These are phyloP conservation scores for Endogone sp. DNA, from an alignment of 192 early-diverging fungal genomes.

Conservation along the genomic window DNA sequence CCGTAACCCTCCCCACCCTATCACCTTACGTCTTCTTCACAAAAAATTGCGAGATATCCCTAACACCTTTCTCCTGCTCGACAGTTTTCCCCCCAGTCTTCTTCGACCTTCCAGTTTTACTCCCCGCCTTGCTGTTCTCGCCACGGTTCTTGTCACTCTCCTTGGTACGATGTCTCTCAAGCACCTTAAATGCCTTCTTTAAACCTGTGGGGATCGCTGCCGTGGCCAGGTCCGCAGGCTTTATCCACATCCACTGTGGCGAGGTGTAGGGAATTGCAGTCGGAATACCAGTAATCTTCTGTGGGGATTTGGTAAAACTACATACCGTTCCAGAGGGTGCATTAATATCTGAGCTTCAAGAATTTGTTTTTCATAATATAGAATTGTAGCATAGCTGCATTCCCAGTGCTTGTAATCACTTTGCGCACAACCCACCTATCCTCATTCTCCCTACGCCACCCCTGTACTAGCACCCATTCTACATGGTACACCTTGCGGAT, in stretches of 20 bases:
- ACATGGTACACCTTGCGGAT: slow-evolving; percentile 52
- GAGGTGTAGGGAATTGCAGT: neutral
- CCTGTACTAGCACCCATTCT: slow-evolving; percentile 32
- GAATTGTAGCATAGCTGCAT: no score
- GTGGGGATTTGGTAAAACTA: neutral
- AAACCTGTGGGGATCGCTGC: slow-evolving; percentile 55
- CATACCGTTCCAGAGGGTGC: no score
- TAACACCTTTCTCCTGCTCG: neutral
- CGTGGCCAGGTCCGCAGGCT: slow-evolving; percentile 30
- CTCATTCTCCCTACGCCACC: neutral
- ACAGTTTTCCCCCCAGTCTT: neutral
- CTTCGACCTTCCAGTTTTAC: neutral
- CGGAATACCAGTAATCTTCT: neutral
- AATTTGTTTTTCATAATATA: no score
- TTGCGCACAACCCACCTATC: neutral
- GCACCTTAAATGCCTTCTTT: slow-evolving; percentile 50
- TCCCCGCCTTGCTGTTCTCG: neutral
- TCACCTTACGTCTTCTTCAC: neutral
- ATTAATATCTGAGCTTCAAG: no score
- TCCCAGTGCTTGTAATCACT: neutral
- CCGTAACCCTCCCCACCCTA: no score
- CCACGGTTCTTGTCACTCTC: neutral
- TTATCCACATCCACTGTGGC: slow-evolving; percentile 31
- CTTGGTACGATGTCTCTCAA: slow-evolving; percentile 24
- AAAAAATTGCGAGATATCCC: neutral